Evolutionary conservation across 495 filamentous ascomycete genomes (phyloP), one percentile per base, ranked within the genome.

Genomic region (Neurospora africana): DNA sequence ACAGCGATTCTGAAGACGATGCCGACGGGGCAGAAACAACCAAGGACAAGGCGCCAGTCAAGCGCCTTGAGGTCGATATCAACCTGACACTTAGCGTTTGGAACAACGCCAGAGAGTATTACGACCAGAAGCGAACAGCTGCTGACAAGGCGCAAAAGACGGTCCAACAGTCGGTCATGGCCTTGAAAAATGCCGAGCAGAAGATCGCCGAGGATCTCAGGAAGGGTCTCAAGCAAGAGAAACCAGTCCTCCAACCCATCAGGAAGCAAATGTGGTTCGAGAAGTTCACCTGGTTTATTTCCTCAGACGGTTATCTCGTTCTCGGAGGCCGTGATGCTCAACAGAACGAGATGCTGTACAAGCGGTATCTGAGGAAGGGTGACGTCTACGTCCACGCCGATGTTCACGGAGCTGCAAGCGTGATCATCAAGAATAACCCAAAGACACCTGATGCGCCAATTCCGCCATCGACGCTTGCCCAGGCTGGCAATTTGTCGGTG

Each of bases 361-460:
- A 88, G 69, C 87, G 90, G 10, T 90, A 98, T 78, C 81, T 98
- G 38, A 89, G 88, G 73, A 96, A 92, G 76, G 95, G 95, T 7
- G 95, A 99, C 78, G 82, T 96, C 4, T 98, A 95, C 78, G 89
- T 98, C 10, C 91, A 97, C 80, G 95, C 95, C 4, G 95, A 98
- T 80, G 79, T 97, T 4, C 86, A 93, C 68, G 95, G 93, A 41
- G 94, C 95, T 2, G 85, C 92, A 0, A 89, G 88, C 21, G 88
- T 97, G 33, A 86, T 98, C 70, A 88, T 98, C 73, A 95, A 95
- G 82, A 98, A 98, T 78, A 90, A 89, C 73, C 83, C 89, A 0
- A 87, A 84, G 33, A 91, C 86, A 19, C 86, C 91, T 3, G 90
- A 94, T 76, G 90, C 92, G 0, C 93, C 94, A 0, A 95, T 99